Conservation (phyloP, 2,329 filamentous ascomycete species). For the Colletotrichum eleusines region DNA sequence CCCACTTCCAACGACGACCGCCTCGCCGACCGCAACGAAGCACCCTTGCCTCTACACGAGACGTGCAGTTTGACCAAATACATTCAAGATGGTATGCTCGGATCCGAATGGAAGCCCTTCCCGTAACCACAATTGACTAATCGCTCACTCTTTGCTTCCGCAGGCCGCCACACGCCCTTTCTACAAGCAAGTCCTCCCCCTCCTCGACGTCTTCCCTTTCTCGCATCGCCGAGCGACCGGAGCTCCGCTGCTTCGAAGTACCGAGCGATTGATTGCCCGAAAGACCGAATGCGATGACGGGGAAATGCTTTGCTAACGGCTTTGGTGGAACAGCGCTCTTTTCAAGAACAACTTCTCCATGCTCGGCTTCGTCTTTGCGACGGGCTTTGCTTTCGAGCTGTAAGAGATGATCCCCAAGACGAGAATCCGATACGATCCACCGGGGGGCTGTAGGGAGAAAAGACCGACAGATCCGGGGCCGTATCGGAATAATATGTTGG, state of each 20-base stretch:
- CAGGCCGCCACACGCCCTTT: constrained; percentile 53
- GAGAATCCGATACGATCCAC: not conserved
- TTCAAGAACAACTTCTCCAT: constrained; percentile 91
- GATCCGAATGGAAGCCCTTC: not conserved
- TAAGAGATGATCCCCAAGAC: constrained; percentile 61
- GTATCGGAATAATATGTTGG: not conserved
- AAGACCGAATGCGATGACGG: not conserved
- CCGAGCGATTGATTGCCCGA: not conserved
- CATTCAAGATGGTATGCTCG: constrained; percentile 54
- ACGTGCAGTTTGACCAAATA: constrained; percentile 29
- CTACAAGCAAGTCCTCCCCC: constrained; percentile 54
- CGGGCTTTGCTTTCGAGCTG: constrained; percentile 94
- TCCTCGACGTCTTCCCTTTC: not conserved
- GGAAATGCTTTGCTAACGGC: constrained; percentile 16
- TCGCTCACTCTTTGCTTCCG: constrained; percentile 47
- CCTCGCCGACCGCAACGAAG: constrained; percentile 38
- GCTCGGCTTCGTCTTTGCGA: constrained; percentile 85
- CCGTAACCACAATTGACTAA: constrained; percentile 48
- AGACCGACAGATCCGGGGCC: not conserved
- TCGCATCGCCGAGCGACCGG: not conserved
- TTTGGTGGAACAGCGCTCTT: constrained; percentile 70
- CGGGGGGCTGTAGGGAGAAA: not conserved
- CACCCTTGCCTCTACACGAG: constrained; percentile 31
- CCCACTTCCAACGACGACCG: constrained; percentile 23
- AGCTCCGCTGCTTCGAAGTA: not conserved